phyloP scores from a whole-genome alignment of 176 grass and related monocot genomes.

The Hyparrhenia diplandra region DNA sequence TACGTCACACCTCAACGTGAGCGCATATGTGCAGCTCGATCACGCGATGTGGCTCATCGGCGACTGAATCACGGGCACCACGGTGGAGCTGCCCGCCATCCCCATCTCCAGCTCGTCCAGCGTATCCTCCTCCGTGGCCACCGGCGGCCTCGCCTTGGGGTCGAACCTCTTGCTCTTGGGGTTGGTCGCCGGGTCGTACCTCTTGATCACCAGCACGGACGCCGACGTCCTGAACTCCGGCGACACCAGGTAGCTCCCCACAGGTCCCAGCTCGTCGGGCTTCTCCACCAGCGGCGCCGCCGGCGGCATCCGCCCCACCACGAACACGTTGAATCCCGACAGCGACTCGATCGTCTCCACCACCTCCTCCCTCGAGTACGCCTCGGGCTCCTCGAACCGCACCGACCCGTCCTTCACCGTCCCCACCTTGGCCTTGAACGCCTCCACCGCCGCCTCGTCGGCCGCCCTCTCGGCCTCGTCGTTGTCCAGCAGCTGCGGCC shows the following conservation, averaged over 20 bases:
- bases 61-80: not conserved
- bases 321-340: slow-evolving; percentile 45
- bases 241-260: slow-evolving; percentile 56
- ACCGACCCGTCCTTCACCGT: slow-evolving; percentile 26
- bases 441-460: slow-evolving; percentile 38
- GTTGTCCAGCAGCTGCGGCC: fast-evolving
- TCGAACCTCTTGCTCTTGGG: slow-evolving; percentile 50
- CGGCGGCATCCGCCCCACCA: slow-evolving; percentile 46
- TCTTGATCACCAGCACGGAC: slow-evolving; percentile 49
- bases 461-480: not conserved
- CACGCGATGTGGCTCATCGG: not conserved
- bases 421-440: slow-evolving; percentile 24
- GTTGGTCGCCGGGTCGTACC: slow-evolving; percentile 47
- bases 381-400: slow-evolving; percentile 31
- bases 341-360: slow-evolving; percentile 33
- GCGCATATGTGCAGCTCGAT: too few species aligned
- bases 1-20: too few species aligned
- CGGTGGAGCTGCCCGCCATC: not conserved
- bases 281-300: slow-evolving; percentile 36
- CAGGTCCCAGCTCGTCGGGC: slow-evolving; percentile 46
- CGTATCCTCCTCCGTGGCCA: slow-evolving; percentile 23
- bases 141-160: slow-evolving; percentile 18
- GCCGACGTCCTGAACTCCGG: slow-evolving; percentile 50
- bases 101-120: slow-evolving; percentile 24
- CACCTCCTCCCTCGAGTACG: slow-evolving; percentile 16